These are phyloP conservation scores for Tuber borchii DNA, from an alignment of 495 filamentous ascomycete species.

Conservation along the genomic window DNA sequence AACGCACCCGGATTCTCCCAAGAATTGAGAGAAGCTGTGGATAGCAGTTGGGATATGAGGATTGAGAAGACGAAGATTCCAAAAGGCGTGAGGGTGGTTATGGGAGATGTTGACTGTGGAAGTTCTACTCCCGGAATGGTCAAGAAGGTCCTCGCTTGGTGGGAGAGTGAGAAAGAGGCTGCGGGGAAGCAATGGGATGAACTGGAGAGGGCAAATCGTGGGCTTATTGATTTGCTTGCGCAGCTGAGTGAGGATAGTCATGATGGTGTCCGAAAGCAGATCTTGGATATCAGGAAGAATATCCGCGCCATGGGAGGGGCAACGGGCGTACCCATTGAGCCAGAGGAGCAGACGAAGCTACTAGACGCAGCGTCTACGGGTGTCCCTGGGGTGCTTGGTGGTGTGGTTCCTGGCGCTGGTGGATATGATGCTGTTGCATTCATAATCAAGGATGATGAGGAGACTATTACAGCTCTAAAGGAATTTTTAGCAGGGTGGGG, in stretches of 20 bases:
- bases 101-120: slow-evolving; percentile 95
- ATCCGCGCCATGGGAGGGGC: slow-evolving; percentile 68
- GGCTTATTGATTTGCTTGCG: slow-evolving; percentile 57
- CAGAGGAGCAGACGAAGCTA: slow-evolving; percentile 72
- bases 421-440: slow-evolving; percentile 88
- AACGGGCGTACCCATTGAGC: slow-evolving; percentile 84
- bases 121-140: slow-evolving; percentile 93
- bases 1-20: slow-evolving; percentile 59
- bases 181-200: slow-evolving; percentile 64
- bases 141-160: slow-evolving; percentile 79
- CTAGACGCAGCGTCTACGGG: slow-evolving; percentile 61
- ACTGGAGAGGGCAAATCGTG: slow-evolving; percentile 68
- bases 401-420: slow-evolving; percentile 89
- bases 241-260: slow-evolving; percentile 39
- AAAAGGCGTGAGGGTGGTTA: slow-evolving; percentile 62
- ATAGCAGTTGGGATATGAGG: slow-evolving; percentile 67
- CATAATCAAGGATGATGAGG: slow-evolving; percentile 65
- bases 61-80: slow-evolving; percentile 49
- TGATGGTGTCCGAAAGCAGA: slow-evolving; percentile 28
- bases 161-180: slow-evolving; percentile 58
- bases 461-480: slow-evolving; percentile 58
- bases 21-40: slow-evolving; percentile 59
- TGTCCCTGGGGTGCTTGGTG: slow-evolving; percentile 76
- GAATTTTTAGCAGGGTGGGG: slow-evolving; percentile 61
- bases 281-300: slow-evolving; percentile 47